phyloP scores from a whole-genome alignment of 371 early-diverging fungal genomes.

The Fennellomyces sp. region DNA sequence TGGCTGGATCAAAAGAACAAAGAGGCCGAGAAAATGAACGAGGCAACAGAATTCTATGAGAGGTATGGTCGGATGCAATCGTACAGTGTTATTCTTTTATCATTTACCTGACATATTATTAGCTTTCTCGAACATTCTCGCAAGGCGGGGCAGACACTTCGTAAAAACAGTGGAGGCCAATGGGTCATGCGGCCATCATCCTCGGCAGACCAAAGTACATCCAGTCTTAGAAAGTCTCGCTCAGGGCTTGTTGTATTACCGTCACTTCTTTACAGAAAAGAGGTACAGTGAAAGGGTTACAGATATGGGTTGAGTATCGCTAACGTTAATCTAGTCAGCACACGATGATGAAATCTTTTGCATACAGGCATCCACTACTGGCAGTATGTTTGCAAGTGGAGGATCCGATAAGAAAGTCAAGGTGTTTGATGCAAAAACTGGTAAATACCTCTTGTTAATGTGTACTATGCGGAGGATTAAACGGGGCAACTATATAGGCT shows the following conservation, averaged over 20 bases:
- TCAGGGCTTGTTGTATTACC: constrained; percentile 21
- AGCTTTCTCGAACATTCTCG: constrained; percentile 39
- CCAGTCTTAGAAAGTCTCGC: background rate
- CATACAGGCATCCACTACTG: constrained; percentile 75
- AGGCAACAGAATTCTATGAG: constrained; percentile 85
- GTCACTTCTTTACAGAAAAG: constrained; percentile 10
- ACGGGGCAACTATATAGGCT: constrained; percentile 27
- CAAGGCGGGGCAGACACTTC: constrained; percentile 16
- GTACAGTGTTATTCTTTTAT: background rate
- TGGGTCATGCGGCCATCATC: constrained; percentile 15
- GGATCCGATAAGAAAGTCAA: constrained; percentile 87
- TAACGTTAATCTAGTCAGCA: constrained; percentile 35
- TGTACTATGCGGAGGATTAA: too few relatives aligned
- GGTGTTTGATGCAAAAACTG: constrained; percentile 81
- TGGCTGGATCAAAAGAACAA: constrained; percentile 94
- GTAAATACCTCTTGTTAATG: constrained; percentile 40
- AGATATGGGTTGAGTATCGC: background rate
- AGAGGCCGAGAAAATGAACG: constrained; percentile 93
- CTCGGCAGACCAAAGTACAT: background rate
- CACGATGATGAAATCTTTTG: constrained; percentile 86
- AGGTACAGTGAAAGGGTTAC: constrained; percentile 26
- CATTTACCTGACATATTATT: background rate
- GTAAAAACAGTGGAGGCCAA: constrained; percentile 19
- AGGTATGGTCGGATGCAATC: constrained; percentile 42
- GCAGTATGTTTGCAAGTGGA: constrained; percentile 84